phyloP scores from a whole-genome alignment of 129 eudicot species.

The Arctium lappa region DNA sequence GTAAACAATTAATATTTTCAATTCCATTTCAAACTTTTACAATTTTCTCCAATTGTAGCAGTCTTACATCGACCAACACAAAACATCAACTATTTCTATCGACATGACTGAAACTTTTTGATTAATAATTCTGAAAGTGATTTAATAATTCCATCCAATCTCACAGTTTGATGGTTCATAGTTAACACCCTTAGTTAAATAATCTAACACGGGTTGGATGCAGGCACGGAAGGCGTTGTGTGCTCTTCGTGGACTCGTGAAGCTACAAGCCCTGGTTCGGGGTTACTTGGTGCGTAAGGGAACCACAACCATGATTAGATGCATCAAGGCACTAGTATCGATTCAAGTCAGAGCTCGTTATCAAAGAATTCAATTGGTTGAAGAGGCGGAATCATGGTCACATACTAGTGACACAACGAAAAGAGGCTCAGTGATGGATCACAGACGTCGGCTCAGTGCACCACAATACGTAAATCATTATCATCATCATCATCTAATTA shows the following conservation, averaged over 20 bases:
- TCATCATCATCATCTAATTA: not conserved
- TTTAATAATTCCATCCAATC: too few species aligned
- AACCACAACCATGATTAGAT: constrained; percentile 45
- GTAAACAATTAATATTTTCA: constrained; percentile 23
- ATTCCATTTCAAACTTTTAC: too few species aligned
- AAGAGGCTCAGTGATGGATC: constrained; percentile 5
- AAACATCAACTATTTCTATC: too few species aligned
- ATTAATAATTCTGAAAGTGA: too few species aligned
- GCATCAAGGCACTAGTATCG: constrained; percentile 67
- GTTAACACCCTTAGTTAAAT: too few species aligned
- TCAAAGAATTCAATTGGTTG: constrained; percentile 53
- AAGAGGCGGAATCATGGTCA: constrained; percentile 20
- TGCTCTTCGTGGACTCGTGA: constrained; percentile 76
- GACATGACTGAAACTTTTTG: too few species aligned
- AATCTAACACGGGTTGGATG: not conserved
- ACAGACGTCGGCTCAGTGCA: constrained; percentile 13
- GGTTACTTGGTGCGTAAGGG: constrained; percentile 77
- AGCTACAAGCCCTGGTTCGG: constrained; percentile 75
- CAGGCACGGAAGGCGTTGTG: constrained; percentile 77
- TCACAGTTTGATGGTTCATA: too few species aligned
- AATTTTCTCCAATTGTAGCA: too few species aligned
- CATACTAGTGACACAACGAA: not conserved
- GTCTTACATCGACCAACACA: too few species aligned
- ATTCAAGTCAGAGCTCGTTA: constrained; percentile 79
- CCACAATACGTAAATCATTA: constrained; percentile 24